These are phyloP conservation scores for Aspergillus sp. DNA, from an alignment of 2,329 filamentous ascomycete species.

Conservation along the genomic window DNA sequence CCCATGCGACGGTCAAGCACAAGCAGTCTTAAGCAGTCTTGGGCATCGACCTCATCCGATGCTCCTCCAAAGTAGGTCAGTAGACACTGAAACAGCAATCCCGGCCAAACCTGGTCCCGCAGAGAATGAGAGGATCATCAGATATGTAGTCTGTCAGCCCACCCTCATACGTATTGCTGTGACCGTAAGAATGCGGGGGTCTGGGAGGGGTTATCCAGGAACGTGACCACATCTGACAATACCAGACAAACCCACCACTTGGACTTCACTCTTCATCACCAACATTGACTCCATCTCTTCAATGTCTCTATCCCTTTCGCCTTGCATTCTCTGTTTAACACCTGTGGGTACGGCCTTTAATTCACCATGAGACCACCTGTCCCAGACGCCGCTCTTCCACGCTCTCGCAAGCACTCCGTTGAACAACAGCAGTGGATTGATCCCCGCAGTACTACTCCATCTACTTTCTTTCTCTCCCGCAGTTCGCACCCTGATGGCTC, in stretches of 20 bases:
- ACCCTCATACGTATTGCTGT: neutral
- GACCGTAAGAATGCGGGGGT: conserved; percentile 14
- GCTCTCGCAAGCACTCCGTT: conserved; percentile 37
- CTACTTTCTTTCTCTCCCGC: conserved; percentile 61
- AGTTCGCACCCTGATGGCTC: conserved; percentile 49
- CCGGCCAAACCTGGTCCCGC: neutral
- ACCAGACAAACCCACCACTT: neutral
- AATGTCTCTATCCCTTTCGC: conserved; percentile 1
- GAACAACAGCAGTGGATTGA: conserved; percentile 37
- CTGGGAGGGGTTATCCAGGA: conserved; percentile 3
- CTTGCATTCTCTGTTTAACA: neutral
- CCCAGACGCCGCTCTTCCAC: conserved; percentile 32
- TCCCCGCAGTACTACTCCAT: conserved; percentile 45
- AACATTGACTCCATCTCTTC: neutral
- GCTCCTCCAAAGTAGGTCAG: neutral
- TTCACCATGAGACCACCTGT: conserved; percentile 39
- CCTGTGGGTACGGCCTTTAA: conserved; percentile 6
- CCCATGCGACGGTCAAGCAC: neutral
- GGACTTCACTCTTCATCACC: neutral
- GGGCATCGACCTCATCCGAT: neutral
- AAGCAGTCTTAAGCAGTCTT: neutral
- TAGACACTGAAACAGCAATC: neutral
- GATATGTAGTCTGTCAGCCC: neutral
- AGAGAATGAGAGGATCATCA: neutral
- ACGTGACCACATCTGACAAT: conserved; percentile 15